Conservation (phyloP, 1,284 basidiomycete genomes). For the Melampsora americana region DNA sequence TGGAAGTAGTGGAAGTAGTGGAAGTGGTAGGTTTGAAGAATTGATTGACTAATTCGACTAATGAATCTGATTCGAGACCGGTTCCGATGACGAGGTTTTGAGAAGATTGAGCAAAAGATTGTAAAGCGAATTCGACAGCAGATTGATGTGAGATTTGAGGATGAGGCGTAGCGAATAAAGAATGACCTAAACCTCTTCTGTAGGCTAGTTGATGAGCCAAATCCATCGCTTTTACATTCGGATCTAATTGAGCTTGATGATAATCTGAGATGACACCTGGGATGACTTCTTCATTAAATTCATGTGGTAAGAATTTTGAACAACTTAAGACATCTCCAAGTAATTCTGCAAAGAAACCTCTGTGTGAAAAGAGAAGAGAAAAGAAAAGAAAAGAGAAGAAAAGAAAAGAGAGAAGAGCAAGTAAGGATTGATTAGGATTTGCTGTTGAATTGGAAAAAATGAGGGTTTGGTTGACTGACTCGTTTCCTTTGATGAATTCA, state of each 20-base stretch:
- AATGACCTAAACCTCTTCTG: conserved; percentile 82
- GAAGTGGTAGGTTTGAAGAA: conserved; percentile 61
- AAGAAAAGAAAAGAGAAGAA: no score
- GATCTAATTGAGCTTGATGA: conserved; percentile 63
- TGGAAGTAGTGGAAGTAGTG: no score
- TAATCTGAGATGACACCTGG: conserved; percentile 72
- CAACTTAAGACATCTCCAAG: conserved; percentile 78
- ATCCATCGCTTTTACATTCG: conserved; percentile 70
- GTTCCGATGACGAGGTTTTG: conserved; percentile 82
- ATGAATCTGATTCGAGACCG: conserved; percentile 70
- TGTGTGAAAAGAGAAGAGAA: no score
- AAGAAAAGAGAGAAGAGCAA: neutral
- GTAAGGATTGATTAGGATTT: neutral
- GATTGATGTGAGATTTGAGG: conserved; percentile 65
- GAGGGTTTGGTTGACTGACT: conserved; percentile 82
- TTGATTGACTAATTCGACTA: conserved; percentile 69
- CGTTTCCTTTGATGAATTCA: conserved; percentile 91
- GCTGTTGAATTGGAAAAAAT: neutral
- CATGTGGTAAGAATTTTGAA: conserved; percentile 76
- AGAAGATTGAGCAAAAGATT: conserved; percentile 66
- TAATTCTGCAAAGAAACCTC: conserved; percentile 79
- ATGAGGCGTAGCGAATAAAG: conserved; percentile 74
- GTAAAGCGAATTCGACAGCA: conserved; percentile 68
- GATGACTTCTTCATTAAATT: conserved; percentile 78
- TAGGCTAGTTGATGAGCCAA: conserved; percentile 82